Evolutionary conservation across 768 basidiomycete genomes (phyloP), one percentile per base, ranked within the genome.

Genomic region (Macrolepiota albuminosa): DNA sequence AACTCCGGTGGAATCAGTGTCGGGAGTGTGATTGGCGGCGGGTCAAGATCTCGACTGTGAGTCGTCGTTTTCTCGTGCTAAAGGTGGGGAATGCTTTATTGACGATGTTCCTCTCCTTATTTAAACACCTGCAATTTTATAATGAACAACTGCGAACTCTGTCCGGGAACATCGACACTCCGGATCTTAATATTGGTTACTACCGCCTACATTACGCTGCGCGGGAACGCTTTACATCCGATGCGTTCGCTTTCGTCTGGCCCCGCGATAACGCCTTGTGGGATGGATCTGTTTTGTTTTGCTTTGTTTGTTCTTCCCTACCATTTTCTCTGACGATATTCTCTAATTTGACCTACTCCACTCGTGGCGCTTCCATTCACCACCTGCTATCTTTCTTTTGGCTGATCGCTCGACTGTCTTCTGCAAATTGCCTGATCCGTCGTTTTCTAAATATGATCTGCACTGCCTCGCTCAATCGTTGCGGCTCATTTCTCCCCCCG

Each of bases 1-100:
- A 37, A 58, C 16, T 58, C 69, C 31, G 78, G 75, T 18, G 77
- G 78, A 0, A 78, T 81, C 61, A 78, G 74, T 60, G 77, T 83
- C 16, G 81, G 80, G 13, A 71, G 78, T 29, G 76, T 78, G 2
- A 63, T 66, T 21, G 72, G 72, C 34, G 67, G 66, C 50, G 71
- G 68, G 47, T 64, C 72, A 33, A 72, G 70, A 60, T 63, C 64
- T 36, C 71, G 78, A 71, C 69, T 75, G 80, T 81, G 67, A 76
- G 75, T 75, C 16, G 34, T 34, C 56, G 46, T 56, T 56, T 52
- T 51, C 16, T 46, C 56, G 56, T 58, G 42, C 26, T 54, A 59
- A 39, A 21, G 39, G 21, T 11, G 37, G 21, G 54, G 56, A 31
- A 61, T 40, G 24, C 29, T 54, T 66, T 64, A 37, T 60, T 68